Base-by-base conservation (phyloP, 352 stramenopile species). In the Globisporangium megalacanthum region DNA sequence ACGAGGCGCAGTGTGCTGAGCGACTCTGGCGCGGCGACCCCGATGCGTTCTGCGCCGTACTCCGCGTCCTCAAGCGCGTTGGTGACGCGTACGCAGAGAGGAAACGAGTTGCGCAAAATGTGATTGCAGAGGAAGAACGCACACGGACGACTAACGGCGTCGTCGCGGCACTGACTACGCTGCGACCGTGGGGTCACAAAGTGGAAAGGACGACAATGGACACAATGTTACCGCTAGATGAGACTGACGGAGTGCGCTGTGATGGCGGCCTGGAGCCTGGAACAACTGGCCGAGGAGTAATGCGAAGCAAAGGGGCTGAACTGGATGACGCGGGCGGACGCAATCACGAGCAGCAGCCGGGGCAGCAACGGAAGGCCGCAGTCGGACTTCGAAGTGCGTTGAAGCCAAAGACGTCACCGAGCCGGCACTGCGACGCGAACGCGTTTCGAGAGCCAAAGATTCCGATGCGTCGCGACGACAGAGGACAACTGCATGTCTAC, bases 41-140 rank as follows among this genome's bases (percentile, higher is more conserved):
- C 22, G 54, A 62, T 8, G 65, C 68, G 7, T 83, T 89, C 50
- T 70, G 61, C 14, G 74, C 77, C 2, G 70, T 88, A 33, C 56
- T 90, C 11, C 49, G 39, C 2, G 62, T 88, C 1, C 56, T 90
- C 7, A 75, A 64, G 61, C 65, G 77, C 6, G 41, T 87, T 4
- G 37, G 44, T 3, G 59, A 52, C 11, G 44, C 51, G 41, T 15
- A n/a, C 41, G 41, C 5, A 5, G 35, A n/a, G 5, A 45, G 6
- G 2, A 20, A 31, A 20, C 44, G 60, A 7, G 6, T 57, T n/a
- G 33, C 31, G n/a, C 6, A 15, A 5, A 17, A n/a, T 13, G 15
- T 10, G 36, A 2, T 11, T 15, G 8, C 52, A 14, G 25, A 48
- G 9, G 10, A 17, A 22, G 11, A 22, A 14, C 20, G n/a, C 10